Conservation (phyloP, 305 asterid species). For the Nicotiana rustica region DNA sequence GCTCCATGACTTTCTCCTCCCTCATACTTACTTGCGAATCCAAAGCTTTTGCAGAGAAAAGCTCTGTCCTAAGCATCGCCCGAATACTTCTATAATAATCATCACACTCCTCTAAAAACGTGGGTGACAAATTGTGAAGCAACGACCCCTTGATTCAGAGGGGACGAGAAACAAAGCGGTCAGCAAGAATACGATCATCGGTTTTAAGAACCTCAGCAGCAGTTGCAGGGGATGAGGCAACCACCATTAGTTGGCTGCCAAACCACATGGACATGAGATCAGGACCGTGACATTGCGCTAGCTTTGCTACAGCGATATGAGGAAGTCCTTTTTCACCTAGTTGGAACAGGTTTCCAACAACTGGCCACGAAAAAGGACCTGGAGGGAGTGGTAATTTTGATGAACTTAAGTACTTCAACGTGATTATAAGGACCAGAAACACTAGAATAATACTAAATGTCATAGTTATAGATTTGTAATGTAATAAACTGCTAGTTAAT, state of each 20-base stretch:
- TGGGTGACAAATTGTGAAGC: conserved; percentile 37
- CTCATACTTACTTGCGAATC: conserved; percentile 38
- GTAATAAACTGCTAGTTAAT: too few relatives aligned
- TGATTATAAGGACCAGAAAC: neutral
- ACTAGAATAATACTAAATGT: too few relatives aligned
- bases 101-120: conserved; percentile 38
- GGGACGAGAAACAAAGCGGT: conserved; percentile 37
- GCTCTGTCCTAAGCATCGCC: conserved; percentile 39
- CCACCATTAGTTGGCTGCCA: conserved; percentile 38
- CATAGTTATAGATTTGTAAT: too few relatives aligned
- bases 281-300: conserved; percentile 49
- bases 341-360: conserved; percentile 42
- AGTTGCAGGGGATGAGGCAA: conserved; percentile 48
- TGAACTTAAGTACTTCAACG: conserved; percentile 28
- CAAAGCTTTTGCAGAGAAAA: conserved; percentile 44
- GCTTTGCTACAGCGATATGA: conserved; percentile 39
- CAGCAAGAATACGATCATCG: conserved; percentile 44
- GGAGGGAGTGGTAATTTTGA: conserved; percentile 47
- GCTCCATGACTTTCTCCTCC: conserved; percentile 31
- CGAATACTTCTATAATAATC: conserved; percentile 43
- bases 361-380: conserved; percentile 55
- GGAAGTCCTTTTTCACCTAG: conserved; percentile 8
- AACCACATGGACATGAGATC: conserved; percentile 39
- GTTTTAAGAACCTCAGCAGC: conserved; percentile 47
- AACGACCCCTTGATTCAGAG: conserved; percentile 26